Evolutionary conservation across 345 rosid genomes (phyloP).

Genomic region (Arabis alpina): DNA sequence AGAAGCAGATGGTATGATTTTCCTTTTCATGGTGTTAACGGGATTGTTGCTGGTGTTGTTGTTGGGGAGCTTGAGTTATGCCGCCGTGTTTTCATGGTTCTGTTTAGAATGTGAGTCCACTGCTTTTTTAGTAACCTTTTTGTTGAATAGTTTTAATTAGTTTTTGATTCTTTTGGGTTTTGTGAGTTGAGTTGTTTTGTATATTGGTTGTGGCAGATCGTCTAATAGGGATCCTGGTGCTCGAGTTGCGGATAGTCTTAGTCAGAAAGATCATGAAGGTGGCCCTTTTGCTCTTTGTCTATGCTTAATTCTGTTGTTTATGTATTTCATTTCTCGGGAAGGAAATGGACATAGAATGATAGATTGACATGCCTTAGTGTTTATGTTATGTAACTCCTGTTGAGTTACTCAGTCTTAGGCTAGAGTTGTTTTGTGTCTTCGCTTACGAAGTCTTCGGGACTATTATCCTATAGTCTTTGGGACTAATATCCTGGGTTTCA

Average conservation of each 20-base stretch:
- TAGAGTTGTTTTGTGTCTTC: not conserved
- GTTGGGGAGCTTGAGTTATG: constrained; percentile 81
- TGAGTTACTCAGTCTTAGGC: not conserved
- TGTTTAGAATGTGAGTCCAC: constrained; percentile 83
- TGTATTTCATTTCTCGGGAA: not conserved
- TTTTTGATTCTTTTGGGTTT: not conserved
- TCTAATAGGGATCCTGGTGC: constrained; percentile 92
- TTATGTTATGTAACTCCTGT: not conserved
- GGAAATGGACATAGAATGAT: not conserved
- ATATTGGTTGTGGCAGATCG: constrained; percentile 59
- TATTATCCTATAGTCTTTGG: too few species aligned
- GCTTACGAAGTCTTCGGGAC: too few species aligned
- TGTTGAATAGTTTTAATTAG: not conserved
- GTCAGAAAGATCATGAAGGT: constrained; percentile 82
- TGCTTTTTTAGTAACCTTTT: not conserved
- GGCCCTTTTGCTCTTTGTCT: constrained; percentile 33
- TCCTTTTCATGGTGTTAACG: constrained; percentile 84
- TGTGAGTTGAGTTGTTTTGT: constrained; percentile 26
- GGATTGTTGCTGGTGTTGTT: constrained; percentile 82
- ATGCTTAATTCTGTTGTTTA: not conserved
- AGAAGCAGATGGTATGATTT: constrained; percentile 98
- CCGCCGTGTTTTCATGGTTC: constrained; percentile 84
- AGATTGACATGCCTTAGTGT: constrained; percentile 9
- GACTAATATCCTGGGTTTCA: too few species aligned
- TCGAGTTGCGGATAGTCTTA: constrained; percentile 65